These are phyloP conservation scores for Haplosporangium sp. DNA, from an alignment of 371 early-diverging fungal species.

Conservation along the genomic window DNA sequence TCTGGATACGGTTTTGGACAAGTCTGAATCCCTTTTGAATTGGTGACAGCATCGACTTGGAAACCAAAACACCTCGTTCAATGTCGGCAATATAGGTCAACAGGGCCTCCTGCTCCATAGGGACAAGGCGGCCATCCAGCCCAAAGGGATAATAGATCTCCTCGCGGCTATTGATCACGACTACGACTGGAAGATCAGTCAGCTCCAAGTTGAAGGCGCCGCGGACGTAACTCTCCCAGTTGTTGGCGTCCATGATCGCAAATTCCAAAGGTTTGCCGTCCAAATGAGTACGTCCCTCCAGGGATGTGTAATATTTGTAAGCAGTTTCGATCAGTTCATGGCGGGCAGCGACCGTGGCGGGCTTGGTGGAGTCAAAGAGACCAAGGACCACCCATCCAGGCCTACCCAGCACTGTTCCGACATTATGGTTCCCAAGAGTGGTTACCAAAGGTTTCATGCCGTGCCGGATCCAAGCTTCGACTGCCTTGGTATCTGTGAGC, in stretches of 20 bases:
- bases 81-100: conserved; percentile 29
- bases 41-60: conserved; percentile 34
- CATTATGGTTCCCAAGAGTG: conserved; percentile 17
- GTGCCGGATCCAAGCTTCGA: conserved; percentile 32
- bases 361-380: conserved; percentile 30
- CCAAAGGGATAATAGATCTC: conserved; percentile 37
- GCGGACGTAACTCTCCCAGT: conserved; percentile 49
- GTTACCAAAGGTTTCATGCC: conserved; percentile 17
- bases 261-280: conserved; percentile 22
- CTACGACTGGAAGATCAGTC: conserved; percentile 29
- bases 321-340: conserved; percentile 43
- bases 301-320: conserved; percentile 10
- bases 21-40: conserved; percentile 37
- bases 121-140: conserved; percentile 39
- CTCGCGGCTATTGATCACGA: conserved; percentile 43
- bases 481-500: conserved; percentile 11
- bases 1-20: conserved; percentile 2
- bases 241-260: conserved; percentile 33
- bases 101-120: conserved; percentile 23
- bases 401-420: conserved; percentile 15
- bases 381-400: conserved; percentile 32
- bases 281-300: conserved; percentile 8
- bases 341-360: conserved; percentile 14
- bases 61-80: conserved; percentile 24
- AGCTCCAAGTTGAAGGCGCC: conserved; percentile 35